Base-by-base conservation (phyloP, 192 early-diverging fungal genomes). In the Backusella westeae region DNA sequence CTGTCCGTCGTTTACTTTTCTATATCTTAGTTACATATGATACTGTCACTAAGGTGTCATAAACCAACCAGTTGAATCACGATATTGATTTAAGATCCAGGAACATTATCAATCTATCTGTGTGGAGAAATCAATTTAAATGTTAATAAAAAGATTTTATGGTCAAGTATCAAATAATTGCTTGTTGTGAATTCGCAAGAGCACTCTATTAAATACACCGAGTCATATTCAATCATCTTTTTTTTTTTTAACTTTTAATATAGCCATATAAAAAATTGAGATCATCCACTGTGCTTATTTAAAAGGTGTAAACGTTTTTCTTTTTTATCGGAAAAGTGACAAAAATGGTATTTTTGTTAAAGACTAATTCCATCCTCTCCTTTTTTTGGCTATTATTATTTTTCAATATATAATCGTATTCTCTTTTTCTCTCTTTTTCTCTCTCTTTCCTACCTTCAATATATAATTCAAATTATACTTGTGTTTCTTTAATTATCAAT, bases 81-180 rank as follows among this genome's bases (percentile, higher is more conserved):
- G 3, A 14, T 14, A 63, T 63, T 63, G 26, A 12, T 63, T 63
- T 42, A 32, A 8, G 15, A 72, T 53, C 70, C 70, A 49, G 70
- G 21, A 46, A 72, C 70, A 72, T 72, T 72, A 42, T 9, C 21
- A 72, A 72, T 72, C 49, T 29, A 72, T 72, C 70, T 72, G 70
- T 44, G 52, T 32, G 32, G 29, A 12, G 12, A 8, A 29, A 63
- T 63, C 12, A 52, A 71, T n/a, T 38, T 34, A 42, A 46, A n/a
- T 38, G 44, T 49, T 56, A 56, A 26, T 29, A 63, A 26, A 63
- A 26, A 6, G 29, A 23, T 52, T 34, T 4, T 26, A 17, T 72
- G 14, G 39, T 46, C 44, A 26, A 44, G 44, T 44, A 72, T 46
- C 14, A 4, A 63, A 56, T 56, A 56, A 23, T 1, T 23, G 2